Evolutionary conservation across 345 rosid species (phyloP), one percentile per base, ranked within the genome.

Genomic region (Barbarea vulgaris): DNA sequence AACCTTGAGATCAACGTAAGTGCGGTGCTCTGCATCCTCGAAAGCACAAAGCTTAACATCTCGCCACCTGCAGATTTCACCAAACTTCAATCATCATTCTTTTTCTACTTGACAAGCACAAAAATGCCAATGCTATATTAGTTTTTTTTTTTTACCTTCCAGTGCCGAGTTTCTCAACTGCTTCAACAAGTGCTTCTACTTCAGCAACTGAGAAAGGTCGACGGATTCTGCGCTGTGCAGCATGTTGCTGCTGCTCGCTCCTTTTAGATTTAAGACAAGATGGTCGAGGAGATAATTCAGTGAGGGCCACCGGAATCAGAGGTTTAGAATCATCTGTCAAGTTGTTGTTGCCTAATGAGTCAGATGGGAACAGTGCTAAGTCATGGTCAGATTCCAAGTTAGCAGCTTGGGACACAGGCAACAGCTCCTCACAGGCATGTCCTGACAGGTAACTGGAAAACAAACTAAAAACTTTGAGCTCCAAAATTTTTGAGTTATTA

Each of bases 191-290:
- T 48, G 97, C 96, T 85, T 92, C 99, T 69, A 95, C 97, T 86
- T 94, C 97, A 67, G 88, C 18, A 64, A 94, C 97, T 56, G 98
- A 88, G 89, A 94, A 95, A 74, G 99, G 97, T 85, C 97, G 88
- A 78, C 96, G 93, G 78, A 89, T 92, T 84, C 99, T 88, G 73
- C 99, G 93, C 69, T 87, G 96, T 50, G 80, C 93, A 65, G 85
- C 76, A 28, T 58, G 54, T 30, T 75, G 73, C 52, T 65, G 79
- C 33, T 70, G 80, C 77, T 90, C 97, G 36, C 86, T 84, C 48
- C 83, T 84, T 82, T 90, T 94, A 62, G 84, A 76, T 82, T 88
- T 91, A 77, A 80, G 81, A 47, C 84, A 84, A 19, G 62, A 76
- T 1, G 88, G 93, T 55, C 72, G 83, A 74, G 85, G 69, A 69